Base-by-base conservation (phyloP, 192 early-diverging fungal species). In the Nowakowskiella sp. region DNA sequence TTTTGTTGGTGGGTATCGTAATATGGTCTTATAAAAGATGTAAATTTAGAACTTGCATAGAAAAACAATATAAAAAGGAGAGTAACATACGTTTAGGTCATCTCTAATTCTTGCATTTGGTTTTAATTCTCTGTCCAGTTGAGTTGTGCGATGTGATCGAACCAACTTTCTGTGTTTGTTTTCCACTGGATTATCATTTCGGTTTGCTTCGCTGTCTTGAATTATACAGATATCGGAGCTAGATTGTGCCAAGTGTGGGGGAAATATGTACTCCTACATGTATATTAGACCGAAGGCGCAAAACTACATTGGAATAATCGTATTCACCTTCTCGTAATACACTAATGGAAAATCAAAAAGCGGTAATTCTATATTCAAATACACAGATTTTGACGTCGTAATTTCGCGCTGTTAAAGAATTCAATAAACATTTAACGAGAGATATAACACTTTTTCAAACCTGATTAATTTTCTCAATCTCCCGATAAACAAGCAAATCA, bases 301-400 rank as follows among this genome's bases (percentile, higher is more conserved):
- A 19, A 31, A 6, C 6, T 57, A 7, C n/a, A 39, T 22, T n/a
- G 33, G 42, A 28, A 31, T 24, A 47, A 10, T 36, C 26, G 42
- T 42, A 59, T 43, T 45, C 26, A 70, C 79, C 67, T 80, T 87
- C 61, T 99, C 92, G 55, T 89, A 83, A 70, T 80, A 92, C 10
- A 95, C 83, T n/a, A 97, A 72, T 2, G 92, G 90, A 70, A 99
- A 97, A 66, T 97, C 92, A 66, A 97, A 99, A 56, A 83, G 85
- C 1, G 94, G 92, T 24, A 99, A 73, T 42, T 93, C 85, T 19
- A 99, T 74, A 61, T 89, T 91, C 2, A 99, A 74, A 53, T 79
- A 85, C 43, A 88, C 59, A 6, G 81, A 69, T 31, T 80, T 78
- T 4, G 77, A 72, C 69, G 71, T 49, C 67, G 52, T 3, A 72